Evolutionary conservation across 768 basidiomycete genomes (phyloP).

Genomic region (Kwoniella mangroviensis): DNA sequence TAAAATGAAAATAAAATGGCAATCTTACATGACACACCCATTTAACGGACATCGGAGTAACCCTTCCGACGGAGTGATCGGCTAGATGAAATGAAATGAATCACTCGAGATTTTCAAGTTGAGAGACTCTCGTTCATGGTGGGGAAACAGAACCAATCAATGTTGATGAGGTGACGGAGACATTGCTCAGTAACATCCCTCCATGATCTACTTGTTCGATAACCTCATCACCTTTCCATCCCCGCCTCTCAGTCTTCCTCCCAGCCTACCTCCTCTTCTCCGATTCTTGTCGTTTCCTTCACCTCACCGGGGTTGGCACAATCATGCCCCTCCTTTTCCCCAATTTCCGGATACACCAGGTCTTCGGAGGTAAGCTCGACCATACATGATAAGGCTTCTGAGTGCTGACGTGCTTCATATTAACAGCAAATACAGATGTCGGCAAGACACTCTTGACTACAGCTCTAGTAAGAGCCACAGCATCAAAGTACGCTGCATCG

Average conservation of each 20-base stretch:
- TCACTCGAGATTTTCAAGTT: not conserved
- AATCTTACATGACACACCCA: not conserved
- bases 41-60: not conserved
- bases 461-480: slow-evolving; percentile 80
- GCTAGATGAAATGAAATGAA: too few species aligned
- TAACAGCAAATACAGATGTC: slow-evolving; percentile 83
- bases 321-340: slow-evolving; percentile 81
- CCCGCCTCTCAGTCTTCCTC: not conserved
- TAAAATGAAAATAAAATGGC: not conserved
- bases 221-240: not conserved
- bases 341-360: slow-evolving; percentile 81
- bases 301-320: not conserved
- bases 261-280: not conserved
- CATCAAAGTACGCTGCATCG: slow-evolving; percentile 54
- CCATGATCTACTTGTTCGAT: not conserved
- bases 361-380: slow-evolving; percentile 68
- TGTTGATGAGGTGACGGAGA: not conserved
- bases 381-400: not conserved
- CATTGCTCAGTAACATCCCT: not conserved
- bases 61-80: not conserved
- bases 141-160: not conserved
- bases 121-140: not conserved
- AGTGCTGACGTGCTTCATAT: slow-evolving; percentile 7
- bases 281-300: not conserved
- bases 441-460: slow-evolving; percentile 91